Conservation (phyloP, 2,329 filamentous ascomycete genomes). For the Endoconidiophora laricicola region DNA sequence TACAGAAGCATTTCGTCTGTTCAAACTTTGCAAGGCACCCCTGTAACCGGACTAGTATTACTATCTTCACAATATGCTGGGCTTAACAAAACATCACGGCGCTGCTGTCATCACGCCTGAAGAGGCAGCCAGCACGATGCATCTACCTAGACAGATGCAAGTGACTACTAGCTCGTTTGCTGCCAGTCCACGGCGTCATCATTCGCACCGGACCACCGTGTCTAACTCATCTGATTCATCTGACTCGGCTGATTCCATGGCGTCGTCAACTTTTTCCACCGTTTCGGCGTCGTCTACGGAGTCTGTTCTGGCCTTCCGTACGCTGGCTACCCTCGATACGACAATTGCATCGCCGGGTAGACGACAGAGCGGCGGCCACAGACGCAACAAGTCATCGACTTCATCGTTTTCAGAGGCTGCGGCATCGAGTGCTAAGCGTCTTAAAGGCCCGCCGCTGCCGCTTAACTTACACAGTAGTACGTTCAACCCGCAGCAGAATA, state of each 20-base stretch:
- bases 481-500: background rate
- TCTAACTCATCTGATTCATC: too few relatives aligned
- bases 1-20: too few relatives aligned
- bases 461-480: conserved; percentile 3
- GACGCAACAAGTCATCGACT: conserved; percentile 3
- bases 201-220: too few relatives aligned
- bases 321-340: too few relatives aligned
- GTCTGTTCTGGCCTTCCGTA: background rate
- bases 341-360: background rate
- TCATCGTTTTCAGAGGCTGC: conserved; percentile 1
- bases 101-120: too few relatives aligned
- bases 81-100: too few relatives aligned
- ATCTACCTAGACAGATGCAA: background rate
- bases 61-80: too few relatives aligned
- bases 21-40: too few relatives aligned
- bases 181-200: too few relatives aligned
- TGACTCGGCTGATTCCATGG: too few relatives aligned
- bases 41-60: too few relatives aligned
- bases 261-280: background rate
- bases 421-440: conserved; percentile 2
- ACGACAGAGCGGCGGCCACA: background rate
- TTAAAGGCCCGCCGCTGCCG: conserved; percentile 7
- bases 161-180: background rate
- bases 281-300: background rate
- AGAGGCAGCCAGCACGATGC: background rate